Percentiles rank a stretch among this genome's conserved stretches.
Conservation (phyloP, 371 early-diverging fungal species). For the Mortierella sp. region DNA sequence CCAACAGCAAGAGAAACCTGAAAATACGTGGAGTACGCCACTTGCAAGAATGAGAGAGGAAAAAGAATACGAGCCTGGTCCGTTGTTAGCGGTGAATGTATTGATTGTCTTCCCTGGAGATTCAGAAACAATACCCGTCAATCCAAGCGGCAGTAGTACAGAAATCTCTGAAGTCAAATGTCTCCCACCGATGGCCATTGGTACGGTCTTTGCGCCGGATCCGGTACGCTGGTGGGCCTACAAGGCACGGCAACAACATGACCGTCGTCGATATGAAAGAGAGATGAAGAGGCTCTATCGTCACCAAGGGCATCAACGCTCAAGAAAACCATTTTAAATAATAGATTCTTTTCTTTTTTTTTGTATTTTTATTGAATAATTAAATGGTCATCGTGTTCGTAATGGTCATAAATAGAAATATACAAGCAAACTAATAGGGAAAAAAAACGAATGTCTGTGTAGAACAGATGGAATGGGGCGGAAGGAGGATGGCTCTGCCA, state of each 20-base stretch:
- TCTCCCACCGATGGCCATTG: slow-evolving; percentile 54
- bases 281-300: slow-evolving; percentile 14
- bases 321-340: neutral
- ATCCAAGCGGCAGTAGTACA: neutral
- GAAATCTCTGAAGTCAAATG: slow-evolving; percentile 8
- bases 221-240: slow-evolving; percentile 55
- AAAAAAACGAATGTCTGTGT: neutral
- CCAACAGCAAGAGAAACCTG: neutral
- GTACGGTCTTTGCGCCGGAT: slow-evolving; percentile 46
- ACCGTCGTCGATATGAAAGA: slow-evolving; percentile 28
- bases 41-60: slow-evolving; percentile 9
- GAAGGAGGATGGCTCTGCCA: neutral
- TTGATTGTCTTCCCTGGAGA: slow-evolving; percentile 54
- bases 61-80: slow-evolving; percentile 47
- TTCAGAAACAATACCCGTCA: slow-evolving; percentile 21
- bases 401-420: neutral
- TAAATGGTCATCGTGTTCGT: neutral
- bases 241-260: slow-evolving; percentile 37
- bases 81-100: slow-evolving; percentile 43
- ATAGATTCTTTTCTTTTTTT: neutral
- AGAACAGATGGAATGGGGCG: too few relatives aligned
- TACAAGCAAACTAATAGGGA: too few relatives aligned
- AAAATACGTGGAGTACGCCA: neutral
- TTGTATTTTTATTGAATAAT: neutral
- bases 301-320: slow-evolving; percentile 4